phyloP scores from a whole-genome alignment of 768 basidiomycete species.

The Mycena latifolia region DNA sequence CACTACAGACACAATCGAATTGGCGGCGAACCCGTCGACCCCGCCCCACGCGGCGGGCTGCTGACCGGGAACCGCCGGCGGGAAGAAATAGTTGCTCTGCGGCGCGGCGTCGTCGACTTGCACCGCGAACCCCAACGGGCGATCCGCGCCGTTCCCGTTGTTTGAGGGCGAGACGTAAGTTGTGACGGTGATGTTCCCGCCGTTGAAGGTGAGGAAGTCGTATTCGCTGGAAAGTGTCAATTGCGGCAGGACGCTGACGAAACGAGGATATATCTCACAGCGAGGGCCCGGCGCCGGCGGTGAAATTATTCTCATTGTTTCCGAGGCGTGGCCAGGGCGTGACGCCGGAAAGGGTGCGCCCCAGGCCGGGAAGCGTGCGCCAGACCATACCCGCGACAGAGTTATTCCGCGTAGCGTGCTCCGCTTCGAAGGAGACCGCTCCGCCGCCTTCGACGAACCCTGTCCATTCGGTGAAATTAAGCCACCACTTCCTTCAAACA shows the following conservation, averaged over 20 bases:
- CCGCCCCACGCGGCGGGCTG: slow-evolving; percentile 62
- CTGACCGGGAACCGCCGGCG: slow-evolving; percentile 56
- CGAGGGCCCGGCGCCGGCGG: slow-evolving; percentile 70
- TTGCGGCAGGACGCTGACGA: slow-evolving; percentile 2
- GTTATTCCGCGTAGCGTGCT: slow-evolving; percentile 63
- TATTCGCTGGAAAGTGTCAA: slow-evolving; percentile 60
- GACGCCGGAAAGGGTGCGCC: slow-evolving; percentile 70
- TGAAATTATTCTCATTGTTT: slow-evolving; percentile 65
- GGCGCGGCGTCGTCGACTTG: slow-evolving; percentile 60
- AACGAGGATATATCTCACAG: slow-evolving; percentile 60
- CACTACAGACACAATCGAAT: slow-evolving; percentile 57
- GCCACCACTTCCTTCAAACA: too few relatives aligned
- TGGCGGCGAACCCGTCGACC: slow-evolving; percentile 65
- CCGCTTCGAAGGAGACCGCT: slow-evolving; percentile 75
- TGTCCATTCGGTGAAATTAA: slow-evolving; percentile 27
- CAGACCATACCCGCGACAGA: slow-evolving; percentile 66
- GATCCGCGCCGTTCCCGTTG: slow-evolving; percentile 62
- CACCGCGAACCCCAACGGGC: slow-evolving; percentile 65
- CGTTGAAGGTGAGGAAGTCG: slow-evolving; percentile 72
- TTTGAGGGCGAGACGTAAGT: slow-evolving; percentile 64
- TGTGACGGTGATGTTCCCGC: slow-evolving; percentile 59
- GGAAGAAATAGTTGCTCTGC: slow-evolving; percentile 61
- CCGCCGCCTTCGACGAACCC: slow-evolving; percentile 77
- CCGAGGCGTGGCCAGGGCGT: slow-evolving; percentile 68
- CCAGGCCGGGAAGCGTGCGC: slow-evolving; percentile 71